A percentile compares a stretch with the other conserved stretches of the same genome.
Conservation (phyloP, 2,329 filamentous ascomycete genomes). For the Epichloe aotearoae region DNA sequence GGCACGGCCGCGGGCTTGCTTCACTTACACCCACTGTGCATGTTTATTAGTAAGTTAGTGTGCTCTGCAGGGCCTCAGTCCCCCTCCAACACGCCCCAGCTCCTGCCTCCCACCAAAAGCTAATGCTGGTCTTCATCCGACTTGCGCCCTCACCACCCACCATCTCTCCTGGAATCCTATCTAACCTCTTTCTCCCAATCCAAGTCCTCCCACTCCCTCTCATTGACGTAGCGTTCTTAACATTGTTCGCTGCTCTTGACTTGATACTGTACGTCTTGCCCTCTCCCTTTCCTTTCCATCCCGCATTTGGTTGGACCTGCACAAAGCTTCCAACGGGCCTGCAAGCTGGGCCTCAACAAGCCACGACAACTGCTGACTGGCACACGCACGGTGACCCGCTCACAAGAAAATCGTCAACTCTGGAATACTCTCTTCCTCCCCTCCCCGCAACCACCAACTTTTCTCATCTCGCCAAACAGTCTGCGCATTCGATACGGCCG, state of each 20-base stretch:
- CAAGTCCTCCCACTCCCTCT: background rate
- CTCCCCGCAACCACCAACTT: constrained; percentile 5
- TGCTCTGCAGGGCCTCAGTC: background rate
- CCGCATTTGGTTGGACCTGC: background rate
- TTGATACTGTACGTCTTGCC: background rate
- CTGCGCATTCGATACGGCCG: constrained; percentile 6
- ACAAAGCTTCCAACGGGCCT: background rate
- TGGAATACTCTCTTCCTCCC: background rate
- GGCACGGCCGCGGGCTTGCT: too few species aligned
- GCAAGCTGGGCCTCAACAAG: constrained; percentile 4
- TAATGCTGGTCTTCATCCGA: background rate
- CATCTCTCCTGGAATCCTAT: background rate
- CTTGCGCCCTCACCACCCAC: background rate
- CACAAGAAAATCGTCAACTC: constrained; percentile 4
- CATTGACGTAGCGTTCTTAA: background rate
- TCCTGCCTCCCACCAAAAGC: constrained; percentile 3
- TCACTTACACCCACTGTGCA: too few species aligned
- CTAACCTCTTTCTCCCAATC: background rate
- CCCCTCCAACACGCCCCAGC: background rate
- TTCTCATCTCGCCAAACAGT: background rate
- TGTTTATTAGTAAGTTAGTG: background rate
- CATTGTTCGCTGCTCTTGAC: background rate
- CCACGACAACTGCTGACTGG: constrained; percentile 3
- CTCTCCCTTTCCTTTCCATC: background rate
- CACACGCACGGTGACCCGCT: constrained; percentile 5